These are phyloP conservation scores for Cyberlindnera mrakii DNA, from an alignment of 805 yeast genomes.

Conservation along the genomic window DNA sequence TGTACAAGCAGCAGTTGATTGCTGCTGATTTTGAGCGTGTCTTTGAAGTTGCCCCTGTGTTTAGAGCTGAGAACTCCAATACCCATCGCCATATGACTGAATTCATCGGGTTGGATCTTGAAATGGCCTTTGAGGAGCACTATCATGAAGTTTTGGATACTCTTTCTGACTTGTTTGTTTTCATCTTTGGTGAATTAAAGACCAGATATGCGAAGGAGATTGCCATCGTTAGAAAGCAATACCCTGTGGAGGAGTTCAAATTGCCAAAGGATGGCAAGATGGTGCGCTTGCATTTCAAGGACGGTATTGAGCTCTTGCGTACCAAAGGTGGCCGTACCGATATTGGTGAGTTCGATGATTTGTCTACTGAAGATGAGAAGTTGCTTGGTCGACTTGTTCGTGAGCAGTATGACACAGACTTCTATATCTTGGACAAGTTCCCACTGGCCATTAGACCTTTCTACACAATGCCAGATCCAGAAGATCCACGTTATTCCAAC, in stretches of 20 bases:
- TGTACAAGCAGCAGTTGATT: constrained; percentile 95
- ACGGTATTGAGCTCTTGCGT: constrained; percentile 82
- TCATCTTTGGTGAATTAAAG: constrained; percentile 82
- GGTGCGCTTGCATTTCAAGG: constrained; percentile 84
- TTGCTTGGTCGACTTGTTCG: constrained; percentile 85
- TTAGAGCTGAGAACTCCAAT: constrained; percentile 98
- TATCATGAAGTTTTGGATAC: constrained; percentile 81
- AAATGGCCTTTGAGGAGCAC: constrained; percentile 97
- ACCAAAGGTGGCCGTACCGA: constrained; percentile 83
- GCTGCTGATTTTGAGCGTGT: constrained; percentile 97
- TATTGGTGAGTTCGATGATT: constrained; percentile 73
- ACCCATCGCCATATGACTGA: constrained; percentile 99
- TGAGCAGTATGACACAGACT: constrained; percentile 94
- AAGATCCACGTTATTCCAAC: constrained; percentile 88
- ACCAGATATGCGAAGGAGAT: constrained; percentile 76
- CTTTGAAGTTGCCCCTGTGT: constrained; percentile 94
- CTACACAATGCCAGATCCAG: constrained; percentile 98
- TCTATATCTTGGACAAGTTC: constrained; percentile 96
- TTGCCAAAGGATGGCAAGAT: constrained; percentile 91
- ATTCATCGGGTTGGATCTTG: constrained; percentile 94
- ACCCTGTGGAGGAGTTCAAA: constrained; percentile 96
- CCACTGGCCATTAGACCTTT: constrained; percentile 96
- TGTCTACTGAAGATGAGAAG: constrained; percentile 92
- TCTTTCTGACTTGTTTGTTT: constrained; percentile 70
- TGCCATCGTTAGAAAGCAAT: constrained; percentile 85